Percentiles rank a stretch among this genome's conserved stretches.
phyloP scores from a whole-genome alignment of 495 filamentous ascomycete genomes.

The Penicillium lividum region DNA sequence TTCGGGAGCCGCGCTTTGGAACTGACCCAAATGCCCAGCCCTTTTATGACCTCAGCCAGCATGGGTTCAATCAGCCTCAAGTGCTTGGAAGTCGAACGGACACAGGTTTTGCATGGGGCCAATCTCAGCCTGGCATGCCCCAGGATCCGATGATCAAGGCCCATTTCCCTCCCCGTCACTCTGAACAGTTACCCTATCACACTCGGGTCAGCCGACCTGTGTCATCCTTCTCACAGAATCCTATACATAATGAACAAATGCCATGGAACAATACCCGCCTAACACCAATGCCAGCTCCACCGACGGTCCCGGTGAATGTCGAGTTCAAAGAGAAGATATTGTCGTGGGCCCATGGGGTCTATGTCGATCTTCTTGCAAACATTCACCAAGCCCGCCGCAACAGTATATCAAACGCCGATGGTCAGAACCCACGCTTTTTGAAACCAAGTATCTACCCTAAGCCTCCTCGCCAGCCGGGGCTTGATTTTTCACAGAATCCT shows the following conservation, averaged over 20 bases:
- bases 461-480: conserved; percentile 55
- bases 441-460: conserved; percentile 65
- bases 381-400: conserved; percentile 63
- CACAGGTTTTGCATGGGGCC: conserved; percentile 35
- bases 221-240: conserved; percentile 16
- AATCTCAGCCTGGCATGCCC: conserved; percentile 27
- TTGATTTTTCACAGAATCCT: conserved; percentile 41
- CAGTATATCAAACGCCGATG: conserved; percentile 38
- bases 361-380: conserved; percentile 79
- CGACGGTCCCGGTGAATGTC: conserved; percentile 42
- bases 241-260: conserved; percentile 15
- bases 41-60: conserved; percentile 35
- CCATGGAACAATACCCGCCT: conserved; percentile 32
- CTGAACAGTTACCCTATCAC: conserved; percentile 43
- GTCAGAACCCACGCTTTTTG: conserved; percentile 37
- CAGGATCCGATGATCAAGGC: conserved; percentile 35
- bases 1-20: conserved; percentile 59
- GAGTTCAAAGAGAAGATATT: conserved; percentile 81
- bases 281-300: conserved; percentile 24
- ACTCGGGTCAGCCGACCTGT: conserved; percentile 25
- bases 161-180: conserved; percentile 46
- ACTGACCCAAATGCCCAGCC: conserved; percentile 22
- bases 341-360: conserved; percentile 82
- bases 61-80: conserved; percentile 27
- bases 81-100: conserved; percentile 28